Evolutionary conservation across 2,329 filamentous ascomycete genomes (phyloP).

Genomic region (Purpureocillium lavendulum): DNA sequence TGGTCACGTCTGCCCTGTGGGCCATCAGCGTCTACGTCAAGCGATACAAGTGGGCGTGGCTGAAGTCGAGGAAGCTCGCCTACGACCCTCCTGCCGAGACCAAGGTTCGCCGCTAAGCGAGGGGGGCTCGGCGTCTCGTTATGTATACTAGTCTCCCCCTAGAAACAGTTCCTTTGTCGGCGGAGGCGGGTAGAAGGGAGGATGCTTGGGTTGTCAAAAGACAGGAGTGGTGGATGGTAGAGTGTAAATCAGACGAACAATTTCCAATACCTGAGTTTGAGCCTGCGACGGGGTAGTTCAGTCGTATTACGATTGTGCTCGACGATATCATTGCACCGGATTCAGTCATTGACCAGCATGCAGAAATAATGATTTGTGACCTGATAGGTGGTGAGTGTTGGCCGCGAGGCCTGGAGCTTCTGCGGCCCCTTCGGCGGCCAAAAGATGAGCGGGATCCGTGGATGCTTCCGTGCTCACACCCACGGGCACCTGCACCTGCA

Average conservation of each 20-base stretch:
- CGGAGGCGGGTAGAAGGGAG: constrained; percentile 30
- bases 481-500: too few species aligned
- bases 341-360: too few species aligned
- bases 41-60: constrained; percentile 96
- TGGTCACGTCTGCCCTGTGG: constrained; percentile 69
- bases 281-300: too few species aligned
- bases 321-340: too few species aligned
- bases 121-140: constrained; percentile 15
- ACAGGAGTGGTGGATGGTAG: constrained; percentile 26
- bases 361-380: too few species aligned
- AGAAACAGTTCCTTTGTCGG: constrained; percentile 34
- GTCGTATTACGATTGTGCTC: too few species aligned
- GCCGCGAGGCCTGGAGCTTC: too few species aligned
- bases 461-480: too few species aligned
- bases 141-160: constrained; percentile 35
- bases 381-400: too few species aligned
- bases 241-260: constrained; percentile 43
- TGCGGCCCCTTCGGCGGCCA: too few species aligned
- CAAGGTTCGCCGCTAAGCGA: constrained; percentile 39
- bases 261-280: constrained; percentile 27
- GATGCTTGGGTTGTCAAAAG: constrained; percentile 17
- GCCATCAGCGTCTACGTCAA: constrained; percentile 95
- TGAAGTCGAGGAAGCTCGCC: constrained; percentile 91
- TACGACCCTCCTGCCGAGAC: constrained; percentile 67
- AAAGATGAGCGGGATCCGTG: too few species aligned